A percentile compares a stretch with the other conserved stretches of the same genome.
phyloP scores from a whole-genome alignment of 805 yeast genomes.

The Hanseniaspora nectarophila region DNA sequence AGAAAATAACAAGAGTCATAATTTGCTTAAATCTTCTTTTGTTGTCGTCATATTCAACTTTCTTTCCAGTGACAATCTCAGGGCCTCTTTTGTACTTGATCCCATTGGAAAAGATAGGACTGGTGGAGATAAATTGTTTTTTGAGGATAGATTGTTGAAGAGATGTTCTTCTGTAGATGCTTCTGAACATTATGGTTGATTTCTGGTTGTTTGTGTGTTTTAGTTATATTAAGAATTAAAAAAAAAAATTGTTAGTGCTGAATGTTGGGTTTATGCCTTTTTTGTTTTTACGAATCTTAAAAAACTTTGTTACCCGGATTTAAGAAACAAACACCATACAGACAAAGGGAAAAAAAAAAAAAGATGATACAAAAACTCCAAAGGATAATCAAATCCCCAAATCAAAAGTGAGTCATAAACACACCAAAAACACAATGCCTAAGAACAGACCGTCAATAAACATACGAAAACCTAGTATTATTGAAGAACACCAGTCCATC shows the following conservation, averaged over 20 bases:
- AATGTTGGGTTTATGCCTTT: no score
- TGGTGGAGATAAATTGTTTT: background rate
- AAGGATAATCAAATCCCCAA: no score
- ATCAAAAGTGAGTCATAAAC: no score
- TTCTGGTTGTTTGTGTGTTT: background rate
- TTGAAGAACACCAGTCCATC: slow-evolving; percentile 11
- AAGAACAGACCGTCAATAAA: background rate
- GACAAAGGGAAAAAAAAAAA: no score
- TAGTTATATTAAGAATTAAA: no score
- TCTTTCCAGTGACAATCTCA: slow-evolving; percentile 56
- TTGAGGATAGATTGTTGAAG: background rate
- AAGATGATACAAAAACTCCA: background rate
- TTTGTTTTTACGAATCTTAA: no score
- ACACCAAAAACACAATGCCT: background rate
- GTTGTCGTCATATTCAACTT: slow-evolving; percentile 9
- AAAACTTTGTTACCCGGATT: no score
- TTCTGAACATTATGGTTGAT: background rate
- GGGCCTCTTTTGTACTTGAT: slow-evolving; percentile 1
- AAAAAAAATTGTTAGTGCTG: no score
- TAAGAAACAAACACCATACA: no score
- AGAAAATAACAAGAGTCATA: slow-evolving; percentile 25
- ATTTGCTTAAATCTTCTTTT: slow-evolving; percentile 9
- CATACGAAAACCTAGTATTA: slow-evolving; percentile 1
- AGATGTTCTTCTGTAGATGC: background rate
- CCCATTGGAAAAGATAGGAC: background rate